Evolutionary conservation across 1,284 basidiomycete genomes (phyloP).

Genomic region (Cryptococcus hybrid): DNA sequence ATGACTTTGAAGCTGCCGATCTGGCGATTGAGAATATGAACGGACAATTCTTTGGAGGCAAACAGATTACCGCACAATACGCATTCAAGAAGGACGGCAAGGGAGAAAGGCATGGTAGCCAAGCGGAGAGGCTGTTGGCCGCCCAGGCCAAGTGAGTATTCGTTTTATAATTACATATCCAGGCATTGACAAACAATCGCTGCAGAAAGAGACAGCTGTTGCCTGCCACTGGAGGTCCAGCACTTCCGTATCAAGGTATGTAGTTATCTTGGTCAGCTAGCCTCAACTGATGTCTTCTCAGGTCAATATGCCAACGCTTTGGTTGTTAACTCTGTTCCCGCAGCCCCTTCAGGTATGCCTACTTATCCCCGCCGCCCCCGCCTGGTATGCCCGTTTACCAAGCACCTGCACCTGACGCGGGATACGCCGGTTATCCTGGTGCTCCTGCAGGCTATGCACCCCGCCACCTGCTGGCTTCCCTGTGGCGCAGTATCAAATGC

Average conservation of each 20-base stretch:
- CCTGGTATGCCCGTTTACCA: constrained; percentile 38
- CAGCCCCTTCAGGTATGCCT: constrained; percentile 62
- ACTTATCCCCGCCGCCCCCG: constrained; percentile 50
- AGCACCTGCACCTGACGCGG: constrained; percentile 49
- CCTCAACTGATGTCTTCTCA: constrained; percentile 37
- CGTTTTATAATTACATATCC: neutral
- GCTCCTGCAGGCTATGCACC: constrained; percentile 12
- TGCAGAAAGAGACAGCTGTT: constrained; percentile 37
- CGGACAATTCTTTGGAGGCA: constrained; percentile 96
- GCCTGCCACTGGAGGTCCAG: constrained; percentile 19
- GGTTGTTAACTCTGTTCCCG: constrained; percentile 53
- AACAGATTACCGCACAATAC: constrained; percentile 92
- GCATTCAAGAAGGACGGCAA: constrained; percentile 99
- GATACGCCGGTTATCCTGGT: constrained; percentile 15
- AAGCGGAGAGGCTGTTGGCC: constrained; percentile 90
- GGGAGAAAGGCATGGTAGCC: constrained; percentile 93
- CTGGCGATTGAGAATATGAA: constrained; percentile 97
- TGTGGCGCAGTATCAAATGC: constrained; percentile 11
- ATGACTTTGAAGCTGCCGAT: constrained; percentile 96
- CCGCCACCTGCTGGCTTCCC: constrained; percentile 26
- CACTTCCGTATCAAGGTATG: constrained; percentile 52
- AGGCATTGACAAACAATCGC: neutral
- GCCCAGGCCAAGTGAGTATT: constrained; percentile 70
- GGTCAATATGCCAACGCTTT: constrained; percentile 85
- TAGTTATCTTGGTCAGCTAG: neutral